Evolutionary conservation across 2,329 filamentous ascomycete genomes (phyloP), one percentile per base, ranked within the genome.

Genomic region (Aphanoascus verrucosus): DNA sequence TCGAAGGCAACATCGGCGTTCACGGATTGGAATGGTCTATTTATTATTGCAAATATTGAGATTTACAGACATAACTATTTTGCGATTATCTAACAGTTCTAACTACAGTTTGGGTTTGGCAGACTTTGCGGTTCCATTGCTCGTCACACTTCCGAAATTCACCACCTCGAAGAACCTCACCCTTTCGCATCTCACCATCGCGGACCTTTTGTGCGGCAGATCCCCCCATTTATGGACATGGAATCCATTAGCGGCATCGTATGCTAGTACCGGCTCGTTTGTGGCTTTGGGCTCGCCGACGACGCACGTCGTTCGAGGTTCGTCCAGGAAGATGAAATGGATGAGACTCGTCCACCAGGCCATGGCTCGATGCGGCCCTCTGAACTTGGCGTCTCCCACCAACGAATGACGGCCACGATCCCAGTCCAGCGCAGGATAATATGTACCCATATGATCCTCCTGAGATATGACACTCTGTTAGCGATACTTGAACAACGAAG

Each of bases 161-260:
- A 79, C 80, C 9, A 85, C 67, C 64, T 85, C 82, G 69, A 86
- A 86, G 73, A 85, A 86, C 54, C 83, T 74, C 64, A 83, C 81
- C 6, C 83, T 72, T 53, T 78, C 78, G 61, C 82, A 84, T 55
- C 76, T 73, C 64, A 85, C 77, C 56, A 86, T 77, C 1, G 81
- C 83, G 53, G 82, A 83, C 28, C 84, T 76, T 73, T 88, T 87
- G 61, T 86, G 80, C 4, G 82, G 82, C 57, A 87, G 67, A 60
- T 88, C 84, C 57, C 87, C 79, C 56, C 86, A 80, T 68, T 85
- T 85, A 61, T 85, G 81, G 32, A 88, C 72, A 4, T 81, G 80
- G 61, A 88, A 83, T 1, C 85, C 85, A 61, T 86, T 82, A 46
- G 83, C 80, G 50, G 86, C 78, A 61, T 89, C 85, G 65, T 88